Percentiles rank a stretch among this genome's conserved stretches.
These are phyloP conservation scores for Oxytropis ochrocephala DNA, from an alignment of 306 rosid genomes.

Conservation along the genomic window DNA sequence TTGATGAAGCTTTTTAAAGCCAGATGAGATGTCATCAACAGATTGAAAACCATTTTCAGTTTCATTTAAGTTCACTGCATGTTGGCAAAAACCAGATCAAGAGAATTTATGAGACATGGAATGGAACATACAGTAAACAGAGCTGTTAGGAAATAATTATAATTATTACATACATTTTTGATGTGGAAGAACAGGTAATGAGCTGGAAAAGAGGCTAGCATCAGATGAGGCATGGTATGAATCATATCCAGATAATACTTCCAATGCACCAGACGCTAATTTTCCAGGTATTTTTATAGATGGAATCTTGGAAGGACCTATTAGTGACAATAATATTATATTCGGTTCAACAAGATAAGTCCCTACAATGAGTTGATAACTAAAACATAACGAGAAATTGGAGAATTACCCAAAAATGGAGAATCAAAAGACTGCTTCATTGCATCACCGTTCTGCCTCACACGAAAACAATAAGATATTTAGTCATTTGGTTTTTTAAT, in stretches of 20 bases:
- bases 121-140: constrained; percentile 3
- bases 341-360: neutral
- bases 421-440: constrained; percentile 57
- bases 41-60: constrained; percentile 36
- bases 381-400: neutral
- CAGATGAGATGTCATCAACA: constrained; percentile 47
- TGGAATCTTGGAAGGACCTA: constrained; percentile 52
- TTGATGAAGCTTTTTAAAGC: constrained; percentile 37
- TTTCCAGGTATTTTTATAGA: constrained; percentile 38
- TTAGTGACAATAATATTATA: neutral
- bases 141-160: neutral
- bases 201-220: constrained; percentile 75
- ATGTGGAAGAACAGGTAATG: constrained; percentile 77
- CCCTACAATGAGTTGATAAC: neutral
- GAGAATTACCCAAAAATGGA: constrained; percentile 44
- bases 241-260: constrained; percentile 45
- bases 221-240: constrained; percentile 54
- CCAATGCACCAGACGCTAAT: constrained; percentile 37
- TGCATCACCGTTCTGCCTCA: constrained; percentile 37
- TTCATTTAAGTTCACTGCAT: constrained; percentile 65
- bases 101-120: neutral
- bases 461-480: neutral
- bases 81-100: constrained; percentile 20
- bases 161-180: constrained; percentile 45
- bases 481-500: constrained; percentile 4